Evolutionary conservation across 2,329 filamentous ascomycete genomes (phyloP).

Genomic region (Phialophora expanda): DNA sequence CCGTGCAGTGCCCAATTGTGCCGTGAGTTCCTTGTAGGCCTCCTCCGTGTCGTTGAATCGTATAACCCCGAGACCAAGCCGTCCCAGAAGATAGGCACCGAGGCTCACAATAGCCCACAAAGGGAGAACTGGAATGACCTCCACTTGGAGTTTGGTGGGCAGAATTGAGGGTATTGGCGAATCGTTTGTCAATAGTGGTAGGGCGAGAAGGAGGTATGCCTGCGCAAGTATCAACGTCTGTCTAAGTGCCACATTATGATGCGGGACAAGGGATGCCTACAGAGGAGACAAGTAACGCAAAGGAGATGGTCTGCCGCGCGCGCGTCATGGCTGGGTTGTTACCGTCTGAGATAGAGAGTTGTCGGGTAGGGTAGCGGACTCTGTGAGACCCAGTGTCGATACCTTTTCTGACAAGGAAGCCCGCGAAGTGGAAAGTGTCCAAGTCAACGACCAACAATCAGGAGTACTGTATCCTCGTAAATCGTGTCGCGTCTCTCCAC

Average conservation of each 20-base stretch:
- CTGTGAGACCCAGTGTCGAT: not conserved
- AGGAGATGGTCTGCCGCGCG: conserved; percentile 88
- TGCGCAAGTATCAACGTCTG: conserved; percentile 15
- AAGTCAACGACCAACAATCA: not conserved
- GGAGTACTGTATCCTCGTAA: conserved; percentile 6
- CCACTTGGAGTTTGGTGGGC: conserved; percentile 39
- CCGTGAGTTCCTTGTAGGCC: conserved; percentile 88
- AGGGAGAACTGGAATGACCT: conserved; percentile 88
- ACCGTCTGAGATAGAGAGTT: not conserved
- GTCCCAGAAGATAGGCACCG: conserved; percentile 88
- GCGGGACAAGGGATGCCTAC: conserved; percentile 19
- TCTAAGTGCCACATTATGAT: not conserved
- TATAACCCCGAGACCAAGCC: conserved; percentile 88
- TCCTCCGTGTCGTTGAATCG: conserved; percentile 96
- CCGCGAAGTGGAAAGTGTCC: not conserved
- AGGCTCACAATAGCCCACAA: conserved; percentile 92
- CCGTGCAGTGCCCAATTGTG: conserved; percentile 66
- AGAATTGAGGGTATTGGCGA: conserved; percentile 40
- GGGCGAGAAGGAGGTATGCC: conserved; percentile 39
- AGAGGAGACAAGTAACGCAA: conserved; percentile 48
- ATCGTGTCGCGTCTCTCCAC: conserved; percentile 5
- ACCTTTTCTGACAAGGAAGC: not conserved
- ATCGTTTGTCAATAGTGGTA: conserved; percentile 38
- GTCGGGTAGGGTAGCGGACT: not conserved
- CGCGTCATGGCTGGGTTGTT: conserved; percentile 73